phyloP scores from a whole-genome alignment of 768 basidiomycete species.

The Naganishia friedmannii region DNA sequence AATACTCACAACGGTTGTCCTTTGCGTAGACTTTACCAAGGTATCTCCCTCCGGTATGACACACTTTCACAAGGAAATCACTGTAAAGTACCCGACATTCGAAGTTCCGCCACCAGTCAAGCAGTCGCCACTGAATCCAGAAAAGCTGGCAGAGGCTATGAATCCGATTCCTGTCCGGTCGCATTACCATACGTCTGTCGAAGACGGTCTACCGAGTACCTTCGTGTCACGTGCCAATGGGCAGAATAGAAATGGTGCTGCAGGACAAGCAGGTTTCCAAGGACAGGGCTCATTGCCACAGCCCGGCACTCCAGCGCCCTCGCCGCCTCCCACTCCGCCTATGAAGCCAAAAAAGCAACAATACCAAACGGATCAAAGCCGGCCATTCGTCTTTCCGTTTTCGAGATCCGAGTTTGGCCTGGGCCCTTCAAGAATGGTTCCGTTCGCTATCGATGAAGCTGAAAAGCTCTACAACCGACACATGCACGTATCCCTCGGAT shows the following conservation, averaged over 20 bases:
- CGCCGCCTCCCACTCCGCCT: constrained; percentile 64
- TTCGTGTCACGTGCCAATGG: constrained; percentile 25
- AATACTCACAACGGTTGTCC: background rate
- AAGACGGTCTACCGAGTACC: constrained; percentile 29
- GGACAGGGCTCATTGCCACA: constrained; percentile 35
- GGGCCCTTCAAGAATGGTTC: constrained; percentile 68
- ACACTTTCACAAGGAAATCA: constrained; percentile 81
- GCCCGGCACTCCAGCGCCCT: constrained; percentile 83
- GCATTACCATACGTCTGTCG: constrained; percentile 71
- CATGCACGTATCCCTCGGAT: constrained; percentile 80
- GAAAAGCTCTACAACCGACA: constrained; percentile 84
- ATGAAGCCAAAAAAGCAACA: constrained; percentile 93
- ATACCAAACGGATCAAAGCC: constrained; percentile 91
- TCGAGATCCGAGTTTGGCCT: constrained; percentile 57
- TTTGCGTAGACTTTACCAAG: constrained; percentile 67
- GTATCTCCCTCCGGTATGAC: constrained; percentile 87
- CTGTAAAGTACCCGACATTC: constrained; percentile 95
- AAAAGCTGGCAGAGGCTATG: constrained; percentile 80
- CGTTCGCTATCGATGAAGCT: constrained; percentile 93
- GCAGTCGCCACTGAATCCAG: constrained; percentile 27
- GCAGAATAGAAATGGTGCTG: background rate
- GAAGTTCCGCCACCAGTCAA: constrained; percentile 57
- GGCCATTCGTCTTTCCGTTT: constrained; percentile 94
- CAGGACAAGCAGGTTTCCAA: constrained; percentile 8
- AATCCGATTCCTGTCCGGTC: constrained; percentile 89